Conservation (phyloP, 768 basidiomycete genomes). For the Trichaptum fuscoviolaceum region DNA sequence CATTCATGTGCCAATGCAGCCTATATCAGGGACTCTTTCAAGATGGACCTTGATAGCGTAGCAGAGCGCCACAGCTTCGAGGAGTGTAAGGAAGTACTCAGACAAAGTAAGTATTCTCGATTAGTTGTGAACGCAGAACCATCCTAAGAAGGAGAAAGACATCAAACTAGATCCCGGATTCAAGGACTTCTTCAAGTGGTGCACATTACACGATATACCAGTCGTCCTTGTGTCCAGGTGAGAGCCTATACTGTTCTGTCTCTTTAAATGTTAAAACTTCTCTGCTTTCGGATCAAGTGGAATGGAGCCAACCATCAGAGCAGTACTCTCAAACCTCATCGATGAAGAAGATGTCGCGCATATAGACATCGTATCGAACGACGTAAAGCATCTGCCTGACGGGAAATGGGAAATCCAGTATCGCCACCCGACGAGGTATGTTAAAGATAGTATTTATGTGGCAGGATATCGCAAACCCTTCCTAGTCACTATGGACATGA, state of each 20-base stretch:
- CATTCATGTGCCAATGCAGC: neutral
- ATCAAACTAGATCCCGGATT: conserved; percentile 88
- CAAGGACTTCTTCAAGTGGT: conserved; percentile 82
- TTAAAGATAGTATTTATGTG: neutral
- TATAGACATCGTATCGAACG: conserved; percentile 94
- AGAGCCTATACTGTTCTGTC: conserved; percentile 10
- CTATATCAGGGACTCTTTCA: conserved; percentile 71
- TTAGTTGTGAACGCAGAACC: neutral
- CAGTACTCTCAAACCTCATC: conserved; percentile 78
- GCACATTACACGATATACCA: conserved; percentile 74
- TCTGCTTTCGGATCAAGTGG: conserved; percentile 44
- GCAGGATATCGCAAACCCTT: neutral
- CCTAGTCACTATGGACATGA: conserved; percentile 78
- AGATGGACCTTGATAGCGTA: conserved; percentile 80
- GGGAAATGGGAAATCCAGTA: conserved; percentile 80
- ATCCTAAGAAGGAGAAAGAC: conserved; percentile 39
- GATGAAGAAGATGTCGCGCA: conserved; percentile 64
- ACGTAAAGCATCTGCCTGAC: conserved; percentile 59
- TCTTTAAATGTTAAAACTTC: neutral
- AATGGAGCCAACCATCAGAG: conserved; percentile 91
- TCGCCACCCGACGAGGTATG: conserved; percentile 81
- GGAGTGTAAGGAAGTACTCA: conserved; percentile 75
- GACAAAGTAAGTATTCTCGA: conserved; percentile 51
- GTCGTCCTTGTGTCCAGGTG: conserved; percentile 92
- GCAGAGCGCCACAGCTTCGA: conserved; percentile 75